Evolutionary conservation across 768 basidiomycete genomes (phyloP).

Genomic region (Lentinula raphanica): DNA sequence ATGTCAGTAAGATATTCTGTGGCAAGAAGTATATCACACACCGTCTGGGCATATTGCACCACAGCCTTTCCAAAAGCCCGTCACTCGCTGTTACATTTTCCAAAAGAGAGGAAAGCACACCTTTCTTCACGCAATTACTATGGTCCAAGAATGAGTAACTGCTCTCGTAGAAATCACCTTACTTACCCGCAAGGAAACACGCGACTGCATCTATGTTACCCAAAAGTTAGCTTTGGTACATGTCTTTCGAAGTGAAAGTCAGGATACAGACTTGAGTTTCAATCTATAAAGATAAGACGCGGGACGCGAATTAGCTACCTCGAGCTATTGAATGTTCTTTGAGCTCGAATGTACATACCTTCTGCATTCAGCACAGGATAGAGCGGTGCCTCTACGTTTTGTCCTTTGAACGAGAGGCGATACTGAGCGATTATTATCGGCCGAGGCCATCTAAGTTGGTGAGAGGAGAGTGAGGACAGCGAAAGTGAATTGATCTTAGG

Average conservation of each 20-base stretch:
- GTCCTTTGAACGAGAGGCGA: slow-evolving; percentile 31
- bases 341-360: slow-evolving; percentile 34
- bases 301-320: slow-evolving; percentile 11
- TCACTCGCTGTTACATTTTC: slow-evolving; percentile 11
- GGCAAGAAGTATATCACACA: slow-evolving; percentile 16
- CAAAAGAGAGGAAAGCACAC: neutral
- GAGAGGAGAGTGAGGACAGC: slow-evolving; percentile 22
- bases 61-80: slow-evolving; percentile 33
- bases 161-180: neutral
- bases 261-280: slow-evolving; percentile 45
- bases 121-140: slow-evolving; percentile 57
- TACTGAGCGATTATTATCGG: slow-evolving; percentile 13
- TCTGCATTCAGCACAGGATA: slow-evolving; percentile 68
- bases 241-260: slow-evolving; percentile 10
- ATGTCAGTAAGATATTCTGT: slow-evolving; percentile 8
- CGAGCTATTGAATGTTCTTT: slow-evolving; percentile 1
- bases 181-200: slow-evolving; percentile 61
- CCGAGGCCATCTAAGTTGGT: slow-evolving; percentile 11
- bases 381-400: slow-evolving; percentile 50
- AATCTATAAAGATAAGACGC: slow-evolving; percentile 35
- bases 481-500: slow-evolving; percentile 21
- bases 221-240: neutral
- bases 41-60: slow-evolving; percentile 64
- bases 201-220: slow-evolving; percentile 24
- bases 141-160: slow-evolving; percentile 7